A percentile compares a stretch with the other conserved stretches of the same genome.
Evolutionary conservation across 805 yeast genomes (phyloP).

Genomic region (Starmerella geochares): DNA sequence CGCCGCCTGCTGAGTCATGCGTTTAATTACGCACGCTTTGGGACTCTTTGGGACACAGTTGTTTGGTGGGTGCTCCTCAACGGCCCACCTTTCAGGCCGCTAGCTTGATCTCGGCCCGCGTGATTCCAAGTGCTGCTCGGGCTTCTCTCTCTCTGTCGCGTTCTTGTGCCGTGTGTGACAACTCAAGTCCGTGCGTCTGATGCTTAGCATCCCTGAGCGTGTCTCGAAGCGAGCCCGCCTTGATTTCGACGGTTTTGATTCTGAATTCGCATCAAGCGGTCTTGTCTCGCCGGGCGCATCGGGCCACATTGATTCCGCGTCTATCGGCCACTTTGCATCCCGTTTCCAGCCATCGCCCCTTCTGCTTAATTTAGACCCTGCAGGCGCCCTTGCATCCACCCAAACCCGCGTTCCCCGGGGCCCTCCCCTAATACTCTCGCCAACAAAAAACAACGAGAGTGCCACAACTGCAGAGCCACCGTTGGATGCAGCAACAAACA

Average conservation of each 20-base stretch:
- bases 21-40: no score
- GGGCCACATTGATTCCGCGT: neutral
- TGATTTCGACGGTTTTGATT: neutral
- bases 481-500: neutral
- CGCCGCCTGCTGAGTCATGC: neutral
- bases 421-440: neutral
- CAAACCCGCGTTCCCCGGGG: neutral
- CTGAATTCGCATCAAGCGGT: neutral
- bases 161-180: no score
- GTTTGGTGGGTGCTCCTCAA: neutral
- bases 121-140: no score
- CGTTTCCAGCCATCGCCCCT: neutral
- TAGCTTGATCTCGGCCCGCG: no score
- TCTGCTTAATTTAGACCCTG: slow-evolving; percentile 6
- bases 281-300: neutral
- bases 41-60: neutral
- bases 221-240: slow-evolving; percentile 3
- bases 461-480: neutral
- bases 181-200: no score
- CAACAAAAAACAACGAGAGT: neutral
- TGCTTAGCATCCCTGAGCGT: slow-evolving; percentile 1
- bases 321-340: neutral
- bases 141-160: no score
- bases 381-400: slow-evolving; percentile 3
- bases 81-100: neutral